phyloP scores from a whole-genome alignment of 495 filamentous ascomycete species.

The Neurospora sp. region DNA sequence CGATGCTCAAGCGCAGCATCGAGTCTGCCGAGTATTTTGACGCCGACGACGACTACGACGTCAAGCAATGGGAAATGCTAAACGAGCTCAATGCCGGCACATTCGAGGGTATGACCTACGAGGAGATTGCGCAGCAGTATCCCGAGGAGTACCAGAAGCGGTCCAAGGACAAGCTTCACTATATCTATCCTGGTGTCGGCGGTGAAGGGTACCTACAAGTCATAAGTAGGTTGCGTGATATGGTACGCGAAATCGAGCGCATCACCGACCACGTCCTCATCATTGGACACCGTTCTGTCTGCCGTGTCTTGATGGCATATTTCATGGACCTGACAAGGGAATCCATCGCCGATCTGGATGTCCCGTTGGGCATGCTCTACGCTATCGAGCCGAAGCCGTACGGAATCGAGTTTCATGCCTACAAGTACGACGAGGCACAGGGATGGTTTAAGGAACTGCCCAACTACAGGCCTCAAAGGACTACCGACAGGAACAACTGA shows the following conservation, averaged over 20 bases:
- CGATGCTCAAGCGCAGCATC: conserved; percentile 81
- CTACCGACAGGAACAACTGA: conserved; percentile 32
- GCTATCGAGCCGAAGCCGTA: conserved; percentile 96
- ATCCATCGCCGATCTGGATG: conserved; percentile 84
- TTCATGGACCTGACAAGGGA: conserved; percentile 85
- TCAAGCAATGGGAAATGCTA: conserved; percentile 96
- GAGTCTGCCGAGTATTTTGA: conserved; percentile 76
- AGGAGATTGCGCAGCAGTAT: conserved; percentile 65
- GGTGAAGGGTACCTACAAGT: conserved; percentile 96
- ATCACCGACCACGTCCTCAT: conserved; percentile 92
- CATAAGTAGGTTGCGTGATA: conserved; percentile 87
- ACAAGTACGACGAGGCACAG: conserved; percentile 64
- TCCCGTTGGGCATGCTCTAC: conserved; percentile 85
- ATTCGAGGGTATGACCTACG: conserved; percentile 92
- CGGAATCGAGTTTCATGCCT: conserved; percentile 91
- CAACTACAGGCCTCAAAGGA: conserved; percentile 58
- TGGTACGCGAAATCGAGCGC: conserved; percentile 93
- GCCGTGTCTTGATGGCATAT: conserved; percentile 86
- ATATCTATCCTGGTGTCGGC: conserved; percentile 89
- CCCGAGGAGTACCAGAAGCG: conserved; percentile 70
- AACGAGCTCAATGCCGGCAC: conserved; percentile 88
- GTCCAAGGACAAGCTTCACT: conserved; percentile 72
- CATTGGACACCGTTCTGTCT: conserved; percentile 81
- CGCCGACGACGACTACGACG: conserved; percentile 92
- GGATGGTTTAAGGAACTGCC: conserved; percentile 77